Base-by-base conservation (phyloP, 169 alveolate species). In the Cryptosporidium sp. region DNA sequence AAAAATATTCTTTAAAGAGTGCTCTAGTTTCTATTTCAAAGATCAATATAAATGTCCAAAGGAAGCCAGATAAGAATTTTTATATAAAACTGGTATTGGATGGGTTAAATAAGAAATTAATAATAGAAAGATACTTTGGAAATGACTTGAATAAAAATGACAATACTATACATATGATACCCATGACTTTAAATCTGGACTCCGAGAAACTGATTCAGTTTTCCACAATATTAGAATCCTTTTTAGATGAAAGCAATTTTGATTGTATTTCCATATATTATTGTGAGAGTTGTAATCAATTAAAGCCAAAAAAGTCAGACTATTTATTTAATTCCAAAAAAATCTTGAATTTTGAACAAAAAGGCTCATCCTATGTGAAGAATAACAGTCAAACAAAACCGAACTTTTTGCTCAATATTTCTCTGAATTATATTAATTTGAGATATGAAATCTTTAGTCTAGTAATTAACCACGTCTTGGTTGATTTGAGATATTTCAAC, bases 391-490 rank as follows among this genome's bases (percentile, higher is more conserved):
- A 55, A 26, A 1, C 18, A 10, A 23, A 14, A n/a, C 0, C 10
- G 26, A 65, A 33, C 26, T 29, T 65, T 65, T 29, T 12, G 21
- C 39, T 73, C 1, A 41, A 9, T 1, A 3, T 51, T 18, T 51
- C 55, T 31, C 48, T 73, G 5, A 59, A 59, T n/a, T 14, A 55
- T 18, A 73, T 73, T 14, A 58, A 73, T 41, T 14, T 73, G 18
- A 73, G 68, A 58, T 73, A 55, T 37, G 86, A 73, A 55, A 33
- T 73, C 51, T 73, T 73, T 37, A 52, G 86, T 14, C 16, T 73
- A 7, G 6, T 73, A 41, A 59, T 73, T 7, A 73, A 73, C n/a
- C 26, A 73, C 2, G 10, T 39, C 2, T 7, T 12, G 5, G 2
- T 73, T 5, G 33, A 33, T 21, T 23, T 59, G 2, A 16, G 21